Evolutionary conservation across 495 filamentous ascomycete species (phyloP), one percentile per base, ranked within the genome.

Genomic region (Penicillium fimorum): DNA sequence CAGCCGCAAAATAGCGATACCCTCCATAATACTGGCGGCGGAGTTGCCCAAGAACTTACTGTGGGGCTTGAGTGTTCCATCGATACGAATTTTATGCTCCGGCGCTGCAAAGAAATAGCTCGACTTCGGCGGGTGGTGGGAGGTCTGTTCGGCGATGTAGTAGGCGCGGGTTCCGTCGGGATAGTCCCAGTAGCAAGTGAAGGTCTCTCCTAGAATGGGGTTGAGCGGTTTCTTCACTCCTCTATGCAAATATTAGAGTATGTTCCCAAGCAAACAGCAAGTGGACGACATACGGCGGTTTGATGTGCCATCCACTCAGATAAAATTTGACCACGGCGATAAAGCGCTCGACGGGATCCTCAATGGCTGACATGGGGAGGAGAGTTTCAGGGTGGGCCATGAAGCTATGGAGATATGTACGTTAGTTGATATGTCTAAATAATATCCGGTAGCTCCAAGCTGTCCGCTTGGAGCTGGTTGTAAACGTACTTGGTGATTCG

Each of bases 41-140:
- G 95, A 97, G 73, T 97, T 99, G 24, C 94, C 94, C 30, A 98
- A 72, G 69, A 99, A 99, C 64, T 87, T 94, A 74, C 92, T 96
- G 63, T 92, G 85, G n/a, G 94, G 94, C 67, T 97, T 97, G 58
- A 98, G 77, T 11, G 90, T 94, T 17, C 94, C 94, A 66, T 99
- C 94, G 63, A 99, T 96, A 27, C 94, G 84, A 58, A 99, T 96
- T 52, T 93, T 77, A 64, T 97, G 93, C 51, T 92, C 90, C 5
- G 94, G 94, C 3, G 91, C 92, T 88, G 97, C 96, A 75, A 94
- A 99, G 70, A 97, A 99, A 72, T 99, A 99, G 72, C 90, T 95
- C 56, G 92, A 97, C 69, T 99, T 99, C 2, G 94, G 94, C 20
- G 94, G 94, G 66, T 99, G 94, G 70, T 99, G 94, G 17, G 92